These are phyloP conservation scores for Ophiocordyceps sinensis DNA, from an alignment of 2,329 filamentous ascomycete species.

Conservation along the genomic window DNA sequence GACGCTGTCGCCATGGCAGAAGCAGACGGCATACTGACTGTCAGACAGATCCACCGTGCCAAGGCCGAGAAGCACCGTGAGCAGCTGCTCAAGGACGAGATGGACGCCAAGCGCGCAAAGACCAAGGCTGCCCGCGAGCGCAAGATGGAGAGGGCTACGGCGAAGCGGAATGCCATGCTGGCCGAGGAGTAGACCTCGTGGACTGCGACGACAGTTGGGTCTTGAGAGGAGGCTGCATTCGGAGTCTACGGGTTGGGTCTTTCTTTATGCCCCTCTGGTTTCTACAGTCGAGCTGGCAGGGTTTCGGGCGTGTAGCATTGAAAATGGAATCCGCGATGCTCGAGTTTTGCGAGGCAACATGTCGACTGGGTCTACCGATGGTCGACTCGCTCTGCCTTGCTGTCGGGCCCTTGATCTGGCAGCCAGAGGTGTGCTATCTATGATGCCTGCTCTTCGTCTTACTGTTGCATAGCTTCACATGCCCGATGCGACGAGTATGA, in stretches of 20 bases:
- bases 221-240: conserved; percentile 42
- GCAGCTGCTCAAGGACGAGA: conserved; percentile 94
- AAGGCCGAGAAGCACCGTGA: conserved; percentile 99
- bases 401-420: not conserved
- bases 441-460: not conserved
- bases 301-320: conserved; percentile 44
- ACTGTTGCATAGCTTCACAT: not conserved
- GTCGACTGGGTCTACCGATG: not conserved
- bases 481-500: too few species aligned
- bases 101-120: conserved; percentile 99
- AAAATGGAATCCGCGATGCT: conserved; percentile 39
- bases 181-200: conserved; percentile 49
- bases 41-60: conserved; percentile 86
- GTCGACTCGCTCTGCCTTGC: not conserved
- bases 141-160: conserved; percentile 79
- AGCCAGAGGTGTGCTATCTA: not conserved
- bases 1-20: too few species aligned
- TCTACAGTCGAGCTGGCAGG: conserved; percentile 34
- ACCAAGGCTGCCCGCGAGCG: conserved; percentile 99
- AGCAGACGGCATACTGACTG: conserved; percentile 2
- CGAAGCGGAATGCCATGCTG: conserved; percentile 79
- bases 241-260: conserved; percentile 46
- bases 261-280: conserved; percentile 31
- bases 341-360: conserved; percentile 6
- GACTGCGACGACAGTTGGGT: conserved; percentile 27